Base-by-base conservation (phyloP, 441 rosid species). In the Mallotus repandus region DNA sequence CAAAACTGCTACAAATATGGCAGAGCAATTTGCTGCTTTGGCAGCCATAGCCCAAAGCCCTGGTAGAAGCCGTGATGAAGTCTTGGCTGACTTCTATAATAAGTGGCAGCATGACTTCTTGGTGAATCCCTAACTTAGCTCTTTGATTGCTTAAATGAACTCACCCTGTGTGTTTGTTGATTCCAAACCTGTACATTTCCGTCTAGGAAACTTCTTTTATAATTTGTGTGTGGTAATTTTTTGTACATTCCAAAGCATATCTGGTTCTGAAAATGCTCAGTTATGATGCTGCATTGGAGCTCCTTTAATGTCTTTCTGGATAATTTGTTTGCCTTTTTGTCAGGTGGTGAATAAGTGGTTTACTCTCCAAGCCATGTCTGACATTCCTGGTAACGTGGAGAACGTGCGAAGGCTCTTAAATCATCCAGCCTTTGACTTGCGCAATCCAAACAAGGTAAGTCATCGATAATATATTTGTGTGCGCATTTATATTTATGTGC, bases 261-360 rank as follows among this genome's bases (percentile, higher is more conserved):
- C 18, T 60, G 16, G 43, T 60, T 60, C 35, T 22, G 14, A 13
- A 25, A 58, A 58, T 58, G 35, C 11, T 15, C 0, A 18, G 12
- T 12, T 56, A 52, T 22, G 55, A 12, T 70, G 70, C 61, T 63
- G 55, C 59, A 14, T 22, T 41, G 19, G 50, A 12, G 73, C 58
- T 72, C 48, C 72, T 50, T 16, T 8, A 49, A 38, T 53, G 41
- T 67, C 25, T 73, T 66, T 56, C 52, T 63, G 29, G 9, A 66
- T 71, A 25, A 59, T 38, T 54, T 54, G 60, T 21, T 56, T 49
- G 65, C 70, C 60, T 64, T 63, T 70, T 55, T 79, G 16, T 78
- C 79, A 95, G 99, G 99, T 95, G 68, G 93, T 96, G 74, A 96
- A 90, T 78, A 93, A 96, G 81, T 96, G 99, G 99, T 96, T 96